Evolutionary conservation across 306 rosid genomes (phyloP), one percentile per base, ranked within the genome.

Genomic region (Cicer judaicum): DNA sequence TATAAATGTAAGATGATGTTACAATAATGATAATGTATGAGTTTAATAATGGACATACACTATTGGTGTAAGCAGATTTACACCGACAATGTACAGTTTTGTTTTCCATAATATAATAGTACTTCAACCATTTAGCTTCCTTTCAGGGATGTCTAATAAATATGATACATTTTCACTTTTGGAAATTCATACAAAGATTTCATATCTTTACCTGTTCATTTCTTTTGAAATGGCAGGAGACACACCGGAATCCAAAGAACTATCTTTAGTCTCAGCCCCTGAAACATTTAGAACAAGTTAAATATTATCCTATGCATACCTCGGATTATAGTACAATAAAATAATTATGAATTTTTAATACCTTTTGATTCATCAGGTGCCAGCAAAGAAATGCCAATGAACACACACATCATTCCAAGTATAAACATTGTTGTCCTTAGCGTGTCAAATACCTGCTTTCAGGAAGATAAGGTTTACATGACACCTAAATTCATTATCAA

Each of bases 361-460:
- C 99, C 99, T 89, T 87, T 94, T 8, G 96, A 53, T 21, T 94
- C 99, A 76, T 94, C 99, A 38, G 99, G 99, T 56, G 99, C 99
- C 81, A 94, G 86, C 81, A 94, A 86, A 74, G 95, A 88, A 85
- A 94, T 94, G 82, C 99, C 99, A 76, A 89, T 56, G 39, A 94
- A 94, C 78, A 94, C 99, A 41, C 88, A 94, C 85, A 84, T 69
- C 95, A 92, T 85, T 66, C 99, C 99, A 34, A 92, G 84, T 79
- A 92, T 64, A 81, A 94, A 94, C 99, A 94, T 94, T 34, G 99
- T 90, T 8, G 97, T 94, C 89, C 99, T 84, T 73, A 89, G 85
- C 6, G 92, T 79, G 79, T 94, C 92, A 78, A 94, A 88, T 80
- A 90, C 99, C 99, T 94, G 96, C 46, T 74, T 80, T 72, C 78